Evolutionary conservation across 192 early-diverging fungal species (phyloP), one percentile per base, ranked within the genome.

Genomic region (Lobosporangium transversale): DNA sequence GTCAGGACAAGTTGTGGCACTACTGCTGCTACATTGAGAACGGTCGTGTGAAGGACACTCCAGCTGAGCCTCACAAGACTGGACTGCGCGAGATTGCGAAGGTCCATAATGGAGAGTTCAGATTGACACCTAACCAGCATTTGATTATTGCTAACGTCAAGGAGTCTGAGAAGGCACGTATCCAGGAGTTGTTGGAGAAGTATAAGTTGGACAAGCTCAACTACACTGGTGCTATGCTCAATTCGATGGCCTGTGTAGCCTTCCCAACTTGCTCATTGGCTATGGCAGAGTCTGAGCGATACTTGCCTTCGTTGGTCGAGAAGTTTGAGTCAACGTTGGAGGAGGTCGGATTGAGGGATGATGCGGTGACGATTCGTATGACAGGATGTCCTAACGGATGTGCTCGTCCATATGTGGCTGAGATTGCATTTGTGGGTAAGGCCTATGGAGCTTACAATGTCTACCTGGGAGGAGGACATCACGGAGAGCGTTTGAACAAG

Each of bases 351-450:
- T 66, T 98, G 58, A 82, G 91, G 44, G 80, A 94, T 33, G 94
- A 98, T 74, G 93, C 93, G 53, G 94, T 98, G 68, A 93, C 92
- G 23, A 94, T 98, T 64, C 89, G 97, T 64, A 98, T 98, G 97
- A 98, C 97, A 1, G 96, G 96, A 54, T 98, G 96, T 73, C 96
- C 96, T n/a, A 98, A 98, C 79, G 95, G 95, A 66, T 98, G 96
- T 69, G 96, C 96, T 4, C 85, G 96, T 23, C 96, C 96, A 11
- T 94, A 94, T 70, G 88, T 95, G 56, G 95, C 94, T 43, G 96
- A 98, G 79, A 93, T 98, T 67, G 96, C 93, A 3, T 95, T 96
- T 65, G 90, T 98, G 20, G 96, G 96, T 58, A 98, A 98, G 80
- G 96, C 96, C 7, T 92, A 92, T 24, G 94, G 94, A 24, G 87